Conservation (phyloP, 345 rosid species). For the Corchorus olitorius region DNA sequence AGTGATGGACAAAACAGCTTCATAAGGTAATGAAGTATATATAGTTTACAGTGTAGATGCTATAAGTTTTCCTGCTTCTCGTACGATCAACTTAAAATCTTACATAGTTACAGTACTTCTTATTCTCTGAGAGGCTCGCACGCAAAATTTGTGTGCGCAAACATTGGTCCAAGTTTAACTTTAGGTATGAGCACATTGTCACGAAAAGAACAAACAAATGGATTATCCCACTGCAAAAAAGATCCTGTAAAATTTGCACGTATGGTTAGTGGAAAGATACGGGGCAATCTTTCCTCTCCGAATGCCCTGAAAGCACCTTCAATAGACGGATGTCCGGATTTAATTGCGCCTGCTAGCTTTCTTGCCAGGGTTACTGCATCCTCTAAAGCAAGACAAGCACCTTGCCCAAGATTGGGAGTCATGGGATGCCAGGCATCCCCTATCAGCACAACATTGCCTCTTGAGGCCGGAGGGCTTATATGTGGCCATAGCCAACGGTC, state of each 20-base stretch:
- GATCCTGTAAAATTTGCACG: slow-evolving; percentile 80
- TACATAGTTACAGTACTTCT: slow-evolving; percentile 17
- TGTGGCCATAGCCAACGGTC: slow-evolving; percentile 93
- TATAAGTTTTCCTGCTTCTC: background rate
- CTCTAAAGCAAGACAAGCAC: slow-evolving; percentile 88
- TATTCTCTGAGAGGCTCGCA: slow-evolving; percentile 54
- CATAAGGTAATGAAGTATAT: background rate
- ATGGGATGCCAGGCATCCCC: slow-evolving; percentile 99
- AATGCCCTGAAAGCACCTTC: slow-evolving; percentile 69
- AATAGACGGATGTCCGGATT: slow-evolving; percentile 41
- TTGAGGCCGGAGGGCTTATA: slow-evolving; percentile 64
- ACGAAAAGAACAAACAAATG: slow-evolving; percentile 64
- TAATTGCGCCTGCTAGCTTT: slow-evolving; percentile 62
- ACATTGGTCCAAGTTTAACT: slow-evolving; percentile 66
- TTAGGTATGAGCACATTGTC: slow-evolving; percentile 68
- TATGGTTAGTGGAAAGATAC: slow-evolving; percentile 68
- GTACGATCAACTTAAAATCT: slow-evolving; percentile 5
- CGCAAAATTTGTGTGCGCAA: slow-evolving; percentile 85
- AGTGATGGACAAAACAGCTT: background rate
- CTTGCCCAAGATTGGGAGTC: slow-evolving; percentile 97
- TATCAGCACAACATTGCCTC: slow-evolving; percentile 61
- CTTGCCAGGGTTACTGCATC: slow-evolving; percentile 71
- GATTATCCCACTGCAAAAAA: slow-evolving; percentile 86
- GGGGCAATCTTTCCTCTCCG: slow-evolving; percentile 75
- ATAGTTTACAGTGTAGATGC: background rate